Evolutionary conservation across 768 basidiomycete species (phyloP), one percentile per base, ranked within the genome.

Genomic region (Naganishia vaughanmartiniae): DNA sequence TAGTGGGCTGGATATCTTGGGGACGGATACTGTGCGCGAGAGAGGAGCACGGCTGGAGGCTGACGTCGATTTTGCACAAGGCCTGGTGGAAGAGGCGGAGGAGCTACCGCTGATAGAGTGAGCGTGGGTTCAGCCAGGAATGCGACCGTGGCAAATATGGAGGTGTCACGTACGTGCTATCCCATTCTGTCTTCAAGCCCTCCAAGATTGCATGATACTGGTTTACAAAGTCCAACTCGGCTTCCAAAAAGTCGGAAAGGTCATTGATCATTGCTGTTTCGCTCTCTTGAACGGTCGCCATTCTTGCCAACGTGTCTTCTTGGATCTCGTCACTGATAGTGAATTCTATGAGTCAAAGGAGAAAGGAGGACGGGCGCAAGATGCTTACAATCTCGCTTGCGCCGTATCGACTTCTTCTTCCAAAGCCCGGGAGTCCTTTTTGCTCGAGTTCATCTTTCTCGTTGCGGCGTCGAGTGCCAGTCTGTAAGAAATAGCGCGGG

Each of bases 271-370:
- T 90, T 33, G 84, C 82, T 31, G 86, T 83, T 76, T 95, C 92
- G 65, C 88, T 87, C 72, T 91, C 89, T 76, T 92, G 90, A 57
- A 96, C 89, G 0, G 84, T 85, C 60, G 87, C 85, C 85, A 94
- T 91, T 45, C 90, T 87, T 2, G 85, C 85, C n/a, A 87, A 89
- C 0, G 94, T 86, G 72, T 94, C 91, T 77, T 93, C 90, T 11
- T 87, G 85, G 0, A 89, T 89, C 81, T 96, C 92, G 69, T 95
- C 92, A 74, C 93, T 93, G 74, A 11, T 4, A 24, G 63, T 58
- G 66, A 0, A 54, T 4, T 30, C 56, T 67, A 4, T 73, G 4
- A 28, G 67, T 57, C n/a, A 34, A 21, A 68, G 67, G 45, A 15
- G 58, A 36, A 21, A 21, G 26, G 31, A 24, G 15, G 12, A 31